Evolutionary conservation across 2,329 filamentous ascomycete genomes (phyloP).

Genomic region (Trichophaea hybrida): DNA sequence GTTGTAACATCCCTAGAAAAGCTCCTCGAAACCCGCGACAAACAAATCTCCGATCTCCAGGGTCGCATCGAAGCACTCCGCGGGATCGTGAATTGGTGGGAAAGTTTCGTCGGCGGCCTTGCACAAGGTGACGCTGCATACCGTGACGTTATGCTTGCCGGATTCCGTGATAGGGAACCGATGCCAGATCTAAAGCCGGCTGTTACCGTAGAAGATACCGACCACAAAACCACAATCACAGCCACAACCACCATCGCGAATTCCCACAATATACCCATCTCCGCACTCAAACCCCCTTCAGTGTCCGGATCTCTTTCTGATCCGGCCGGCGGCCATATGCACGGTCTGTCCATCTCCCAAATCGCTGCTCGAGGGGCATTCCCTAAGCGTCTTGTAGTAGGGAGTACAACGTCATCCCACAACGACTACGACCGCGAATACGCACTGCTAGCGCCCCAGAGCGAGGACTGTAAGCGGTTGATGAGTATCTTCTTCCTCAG

Average conservation of each 20-base stretch:
- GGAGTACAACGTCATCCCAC: not conserved
- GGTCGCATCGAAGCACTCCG: not conserved
- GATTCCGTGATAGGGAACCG: not conserved
- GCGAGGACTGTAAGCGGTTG: not conserved
- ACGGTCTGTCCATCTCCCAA: not conserved
- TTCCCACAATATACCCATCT: not conserved
- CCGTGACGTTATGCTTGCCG: conserved; percentile 1
- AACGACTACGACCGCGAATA: not conserved
- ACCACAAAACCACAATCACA: not conserved
- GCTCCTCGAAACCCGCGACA: not conserved
- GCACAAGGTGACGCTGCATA: not conserved
- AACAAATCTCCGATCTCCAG: not conserved
- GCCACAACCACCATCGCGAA: not conserved
- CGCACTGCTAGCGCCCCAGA: not conserved
- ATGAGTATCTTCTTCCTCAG: conserved; percentile 1
- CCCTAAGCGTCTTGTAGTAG: not conserved
- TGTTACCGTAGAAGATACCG: not conserved
- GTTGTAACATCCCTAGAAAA: not conserved
- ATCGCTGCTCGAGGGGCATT: not conserved
- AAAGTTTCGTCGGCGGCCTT: not conserved
- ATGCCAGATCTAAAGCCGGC: not conserved
- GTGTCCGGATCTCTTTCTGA: not conserved
- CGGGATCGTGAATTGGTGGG: conserved; percentile 1
- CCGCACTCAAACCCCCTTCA: not conserved
- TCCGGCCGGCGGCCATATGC: not conserved